Percentiles rank a stretch among this genome's conserved stretches.
phyloP scores from a whole-genome alignment of 225 moss, liverwort and hornwort species.

The Neckera pumila region DNA sequence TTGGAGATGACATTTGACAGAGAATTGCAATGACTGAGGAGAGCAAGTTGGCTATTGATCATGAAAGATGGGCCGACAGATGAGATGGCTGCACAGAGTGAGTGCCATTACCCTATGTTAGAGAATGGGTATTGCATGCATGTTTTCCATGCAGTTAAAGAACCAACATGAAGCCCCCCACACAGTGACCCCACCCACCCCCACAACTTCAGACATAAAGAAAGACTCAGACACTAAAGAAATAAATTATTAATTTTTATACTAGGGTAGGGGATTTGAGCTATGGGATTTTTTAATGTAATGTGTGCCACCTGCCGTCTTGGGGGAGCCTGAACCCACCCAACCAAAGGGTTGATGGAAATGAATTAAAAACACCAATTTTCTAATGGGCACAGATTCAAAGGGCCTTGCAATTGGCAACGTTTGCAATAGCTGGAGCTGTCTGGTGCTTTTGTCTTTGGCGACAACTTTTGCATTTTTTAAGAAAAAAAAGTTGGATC shows the following conservation, averaged over 20 bases:
- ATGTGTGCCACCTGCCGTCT: background rate
- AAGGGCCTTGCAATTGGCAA: background rate
- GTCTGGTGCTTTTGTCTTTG: constrained; percentile 6
- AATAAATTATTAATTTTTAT: too few relatives aligned
- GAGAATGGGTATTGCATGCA: background rate
- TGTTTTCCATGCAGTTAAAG: background rate
- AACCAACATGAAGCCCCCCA: background rate
- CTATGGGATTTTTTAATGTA: background rate
- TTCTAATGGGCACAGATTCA: background rate
- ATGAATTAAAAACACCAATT: background rate
- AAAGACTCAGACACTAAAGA: too few relatives aligned
- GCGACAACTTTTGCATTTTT: constrained; percentile 5
- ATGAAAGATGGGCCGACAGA: too few relatives aligned
- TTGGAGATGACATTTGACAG: background rate
- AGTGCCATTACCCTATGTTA: background rate
- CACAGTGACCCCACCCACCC: background rate
- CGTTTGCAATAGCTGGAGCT: background rate
- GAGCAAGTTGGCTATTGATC: background rate
- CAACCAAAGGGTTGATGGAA: background rate
- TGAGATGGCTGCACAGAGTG: too few relatives aligned
- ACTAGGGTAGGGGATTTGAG: too few relatives aligned
- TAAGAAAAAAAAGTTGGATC: background rate
- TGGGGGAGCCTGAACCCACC: background rate
- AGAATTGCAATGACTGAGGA: background rate
- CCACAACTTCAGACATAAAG: too few relatives aligned